Conservation (phyloP, 2,329 filamentous ascomycete genomes). For the Beauveria pseudobassiana region DNA sequence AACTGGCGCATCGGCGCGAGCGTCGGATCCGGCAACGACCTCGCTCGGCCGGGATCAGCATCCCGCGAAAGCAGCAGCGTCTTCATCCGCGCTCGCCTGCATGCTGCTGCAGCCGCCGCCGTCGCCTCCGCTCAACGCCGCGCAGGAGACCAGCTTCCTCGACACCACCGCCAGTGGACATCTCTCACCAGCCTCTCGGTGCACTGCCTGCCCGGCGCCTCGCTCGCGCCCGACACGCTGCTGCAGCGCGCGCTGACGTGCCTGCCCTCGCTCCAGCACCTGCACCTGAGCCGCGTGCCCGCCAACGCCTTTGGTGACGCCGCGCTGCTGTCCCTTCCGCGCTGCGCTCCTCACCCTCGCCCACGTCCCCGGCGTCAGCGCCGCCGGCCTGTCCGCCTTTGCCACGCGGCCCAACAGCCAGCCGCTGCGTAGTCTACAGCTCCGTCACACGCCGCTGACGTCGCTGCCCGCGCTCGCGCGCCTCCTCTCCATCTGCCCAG, state of each 20-base stretch:
- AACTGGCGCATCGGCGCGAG: conserved; percentile 48
- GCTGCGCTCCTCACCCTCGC: conserved; percentile 49
- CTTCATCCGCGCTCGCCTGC: conserved; percentile 19
- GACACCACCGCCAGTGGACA: conserved; percentile 47
- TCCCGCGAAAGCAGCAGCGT: neutral
- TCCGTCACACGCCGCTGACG: conserved; percentile 49
- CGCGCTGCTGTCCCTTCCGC: conserved; percentile 45
- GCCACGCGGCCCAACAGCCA: conserved; percentile 41
- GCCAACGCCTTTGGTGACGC: conserved; percentile 49
- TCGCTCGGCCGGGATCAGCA: neutral
- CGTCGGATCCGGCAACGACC: conserved; percentile 19
- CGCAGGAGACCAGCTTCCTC: conserved; percentile 37
- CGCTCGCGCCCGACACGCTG: conserved; percentile 43
- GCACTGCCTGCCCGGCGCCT: conserved; percentile 50
- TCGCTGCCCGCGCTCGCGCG: conserved; percentile 50
- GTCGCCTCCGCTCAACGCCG: conserved; percentile 16
- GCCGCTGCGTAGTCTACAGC: conserved; percentile 40
- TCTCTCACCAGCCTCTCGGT: conserved; percentile 49
- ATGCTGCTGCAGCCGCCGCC: conserved; percentile 22
- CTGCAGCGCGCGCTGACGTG: conserved; percentile 41
- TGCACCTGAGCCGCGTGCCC: conserved; percentile 53
- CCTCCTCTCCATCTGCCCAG: conserved; percentile 48
- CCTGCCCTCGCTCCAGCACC: conserved; percentile 47
- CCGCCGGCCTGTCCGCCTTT: conserved; percentile 48
- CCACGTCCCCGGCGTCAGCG: conserved; percentile 48